Base-by-base conservation (phyloP, 441 rosid genomes). In the Gossypium aridum region DNA sequence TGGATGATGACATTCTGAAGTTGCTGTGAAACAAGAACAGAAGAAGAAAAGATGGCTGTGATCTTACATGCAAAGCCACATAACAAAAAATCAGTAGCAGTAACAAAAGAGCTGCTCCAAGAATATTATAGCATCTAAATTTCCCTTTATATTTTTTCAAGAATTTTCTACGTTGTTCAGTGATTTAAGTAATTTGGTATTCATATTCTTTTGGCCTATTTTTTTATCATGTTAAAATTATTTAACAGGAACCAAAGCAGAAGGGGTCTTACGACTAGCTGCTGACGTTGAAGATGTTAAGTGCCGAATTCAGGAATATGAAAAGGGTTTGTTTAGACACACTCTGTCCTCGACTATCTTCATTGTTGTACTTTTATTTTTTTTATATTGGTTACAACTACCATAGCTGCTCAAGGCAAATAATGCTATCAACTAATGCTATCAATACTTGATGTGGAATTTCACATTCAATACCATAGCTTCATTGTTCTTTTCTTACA, bases 201-300 rank as follows among this genome's bases (percentile, higher is more conserved):
- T 28, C 22, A 31, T 53, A 12, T 51, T 17, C 45, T 22, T n/a
- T 67, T 26, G 26, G 31, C 61, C 66, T 45, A 45, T 23, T 68
- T 79, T 43, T 78, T 89, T 57, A 84, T 82, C 10, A 62, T 67
- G 53, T 63, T 20, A 84, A 77, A 78, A 56, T 77, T 61, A 70
- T 78, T 72, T 78, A 78, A 75, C 90, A 96, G 99, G 99, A 81
- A 64, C 85, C 75, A 89, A 79, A 77, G 89, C 85, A 64, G 98
- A 96, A 91, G 99, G 99, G 76, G 89, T 96, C 78, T 85, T 96
- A 87, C 84, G 99, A 77, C 98, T 92, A 86, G 99, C 99, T 77
- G 99, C 99, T 28, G 97, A 90, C 84, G 99, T 96, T 56, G 99
- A 96, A 76, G 95, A 91, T 80, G 99, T 96, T 65, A 89, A 92